A percentile compares a stretch with the other conserved stretches of the same genome.
phyloP scores from a whole-genome alignment of 306 rosid genomes.

The Psophocarpus tetragonolobus region DNA sequence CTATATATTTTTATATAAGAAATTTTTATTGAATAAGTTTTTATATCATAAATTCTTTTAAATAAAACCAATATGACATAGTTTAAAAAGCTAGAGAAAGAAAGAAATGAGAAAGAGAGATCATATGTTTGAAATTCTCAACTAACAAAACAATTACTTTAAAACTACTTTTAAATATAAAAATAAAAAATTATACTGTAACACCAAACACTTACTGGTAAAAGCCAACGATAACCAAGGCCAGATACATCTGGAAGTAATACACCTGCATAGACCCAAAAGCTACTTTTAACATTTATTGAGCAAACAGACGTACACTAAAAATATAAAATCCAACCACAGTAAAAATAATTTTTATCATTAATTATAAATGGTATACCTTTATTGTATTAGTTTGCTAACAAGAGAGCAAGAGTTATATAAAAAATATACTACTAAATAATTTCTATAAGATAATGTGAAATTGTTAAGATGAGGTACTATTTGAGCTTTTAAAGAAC shows the following conservation, averaged over 20 bases:
- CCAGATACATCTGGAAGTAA: slow-evolving; percentile 96
- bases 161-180: too few relatives aligned
- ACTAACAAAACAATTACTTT: too few relatives aligned
- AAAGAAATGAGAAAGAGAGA: too few relatives aligned
- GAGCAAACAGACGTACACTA: slow-evolving; percentile 9
- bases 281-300: slow-evolving; percentile 26
- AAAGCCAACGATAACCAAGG: slow-evolving; percentile 91
- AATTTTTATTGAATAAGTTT: too few relatives aligned
- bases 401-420: neutral
- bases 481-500: slow-evolving; percentile 10
- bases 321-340: neutral
- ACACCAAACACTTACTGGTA: slow-evolving; percentile 69
- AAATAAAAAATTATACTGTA: too few relatives aligned
- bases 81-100: too few relatives aligned
- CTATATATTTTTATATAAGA: too few relatives aligned
- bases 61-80: too few relatives aligned
- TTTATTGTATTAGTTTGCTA: too few relatives aligned
- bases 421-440: neutral
- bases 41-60: too few relatives aligned
- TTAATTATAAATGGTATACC: neutral
- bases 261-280: slow-evolving; percentile 68
- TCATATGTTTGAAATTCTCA: too few relatives aligned
- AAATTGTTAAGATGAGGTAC: slow-evolving; percentile 7
- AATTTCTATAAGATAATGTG: neutral
- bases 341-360: slow-evolving; percentile 9